Base-by-base conservation (phyloP, 495 filamentous ascomycete genomes). In the Echria macrotheca region DNA sequence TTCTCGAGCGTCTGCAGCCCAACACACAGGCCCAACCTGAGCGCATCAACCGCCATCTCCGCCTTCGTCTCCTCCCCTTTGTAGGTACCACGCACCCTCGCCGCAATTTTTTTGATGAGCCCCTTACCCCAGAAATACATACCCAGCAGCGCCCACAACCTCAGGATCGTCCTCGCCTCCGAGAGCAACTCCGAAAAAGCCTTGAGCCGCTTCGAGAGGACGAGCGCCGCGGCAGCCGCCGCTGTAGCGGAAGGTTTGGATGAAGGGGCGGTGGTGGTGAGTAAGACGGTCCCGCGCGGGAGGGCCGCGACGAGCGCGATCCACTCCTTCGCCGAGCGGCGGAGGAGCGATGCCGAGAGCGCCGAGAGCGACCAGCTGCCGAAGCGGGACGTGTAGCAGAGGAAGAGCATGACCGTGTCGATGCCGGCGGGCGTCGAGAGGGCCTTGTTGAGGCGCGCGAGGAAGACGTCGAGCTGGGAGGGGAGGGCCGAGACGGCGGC, bases 1-100 rank as follows among this genome's bases (percentile, higher is more conserved):
- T 96, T 96, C 73, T 97, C 91, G 24, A 95, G 75, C 8, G 74
- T 61, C 66, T 96, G 91, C 70, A 85, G 90, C 4, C 74, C 54
- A 11, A 84, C 62, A 63, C 83, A 85, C 14, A 75, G 74, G 8
- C 72, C 39, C 7, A 96, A 75, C 58, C 95, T 87, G n/a, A 78
- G 64, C 57, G 77, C 78, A 10, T 79, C 79, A 15, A 96, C 61
- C 14, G 57, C 69, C 57, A 47, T 79, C 52, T 33, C 76, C 39
- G 36, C 47, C 59, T 55, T 80, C 69, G 0, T 62, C 32, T 29
- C 52, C 4, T 46, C 29, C n/a, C 15, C 32, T 17, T 53, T 12
- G 48, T 57, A 49, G 39, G 54, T 40, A 3, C 47, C 9, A 9
- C 23, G 0, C 4, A 33, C 23, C 11, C 45, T 21, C 18, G 51